These are phyloP conservation scores for Pythium dissotocum DNA, from an alignment of 352 stramenopile species.

Conservation along the genomic window DNA sequence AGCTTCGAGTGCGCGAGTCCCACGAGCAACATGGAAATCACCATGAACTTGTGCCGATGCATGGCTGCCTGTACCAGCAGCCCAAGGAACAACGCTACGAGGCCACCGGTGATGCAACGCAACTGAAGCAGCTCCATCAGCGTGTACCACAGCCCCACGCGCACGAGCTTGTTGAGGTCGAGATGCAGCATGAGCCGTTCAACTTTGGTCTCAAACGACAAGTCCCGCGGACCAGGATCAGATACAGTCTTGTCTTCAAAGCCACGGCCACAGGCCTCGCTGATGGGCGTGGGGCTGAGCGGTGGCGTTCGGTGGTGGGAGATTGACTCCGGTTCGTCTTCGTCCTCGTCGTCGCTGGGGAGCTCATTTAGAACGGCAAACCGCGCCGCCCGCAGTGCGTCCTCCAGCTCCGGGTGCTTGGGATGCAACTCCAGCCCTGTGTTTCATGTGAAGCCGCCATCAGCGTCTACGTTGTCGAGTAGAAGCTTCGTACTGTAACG, in stretches of 20 bases:
- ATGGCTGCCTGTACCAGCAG: constrained; percentile 52
- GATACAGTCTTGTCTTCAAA: constrained; percentile 1
- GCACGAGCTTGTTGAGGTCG: constrained; percentile 53
- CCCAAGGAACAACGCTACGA: constrained; percentile 50
- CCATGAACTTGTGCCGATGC: constrained; percentile 77
- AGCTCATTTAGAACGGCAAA: constrained; percentile 56
- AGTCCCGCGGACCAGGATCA: constrained; percentile 6
- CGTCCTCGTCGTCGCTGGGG: constrained; percentile 37
- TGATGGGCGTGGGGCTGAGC: background rate
- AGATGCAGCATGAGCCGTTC: constrained; percentile 54
- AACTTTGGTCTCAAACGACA: constrained; percentile 62
- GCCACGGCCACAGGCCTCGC: constrained; percentile 7
- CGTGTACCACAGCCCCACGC: constrained; percentile 50
- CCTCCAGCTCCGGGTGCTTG: constrained; percentile 39
- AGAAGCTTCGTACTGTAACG: background rate
- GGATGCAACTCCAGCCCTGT: constrained; percentile 52
- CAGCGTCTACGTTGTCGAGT: background rate
- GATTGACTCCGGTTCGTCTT: background rate
- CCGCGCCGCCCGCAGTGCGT: constrained; percentile 47
- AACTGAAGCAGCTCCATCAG: constrained; percentile 58
- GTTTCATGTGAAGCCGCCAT: background rate
- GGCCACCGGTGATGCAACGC: constrained; percentile 43
- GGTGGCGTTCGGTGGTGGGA: background rate
- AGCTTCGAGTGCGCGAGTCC: constrained; percentile 67
- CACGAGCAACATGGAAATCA: constrained; percentile 63